Percentiles rank a stretch among this genome's conserved stretches.
These are phyloP conservation scores for Dendrobium nobile DNA, from an alignment of 106 monocot species.

Conservation along the genomic window DNA sequence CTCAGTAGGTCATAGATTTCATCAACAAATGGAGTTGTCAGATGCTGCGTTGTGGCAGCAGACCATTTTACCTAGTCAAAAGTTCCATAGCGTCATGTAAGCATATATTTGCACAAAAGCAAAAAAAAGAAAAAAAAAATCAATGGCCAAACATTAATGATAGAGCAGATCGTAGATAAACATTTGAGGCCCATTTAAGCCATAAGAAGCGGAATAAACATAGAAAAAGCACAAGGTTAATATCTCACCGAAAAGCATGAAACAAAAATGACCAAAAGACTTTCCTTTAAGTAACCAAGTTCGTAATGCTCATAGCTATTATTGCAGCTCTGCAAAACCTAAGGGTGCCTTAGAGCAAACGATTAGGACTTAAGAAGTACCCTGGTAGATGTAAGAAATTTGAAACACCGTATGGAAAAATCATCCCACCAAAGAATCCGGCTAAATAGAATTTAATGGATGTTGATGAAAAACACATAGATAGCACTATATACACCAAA, in stretches of 20 bases:
- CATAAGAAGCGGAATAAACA: neutral
- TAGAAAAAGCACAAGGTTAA: neutral
- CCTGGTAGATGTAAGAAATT: no score
- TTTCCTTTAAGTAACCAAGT: neutral
- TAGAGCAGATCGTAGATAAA: neutral
- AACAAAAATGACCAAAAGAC: neutral
- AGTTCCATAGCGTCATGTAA: neutral
- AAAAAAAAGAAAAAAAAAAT: no score
- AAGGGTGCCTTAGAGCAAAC: neutral
- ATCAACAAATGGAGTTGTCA: slow-evolving; percentile 92
- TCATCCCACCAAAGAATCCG: neutral
- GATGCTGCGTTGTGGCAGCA: slow-evolving; percentile 69
- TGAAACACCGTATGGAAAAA: neutral
- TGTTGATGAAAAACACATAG: neutral
- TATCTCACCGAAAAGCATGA: neutral
- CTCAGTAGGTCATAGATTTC: slow-evolving; percentile 79
- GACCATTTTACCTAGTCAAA: slow-evolving; percentile 84
- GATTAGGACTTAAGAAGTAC: neutral
- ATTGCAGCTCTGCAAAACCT: neutral
- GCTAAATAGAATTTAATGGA: neutral
- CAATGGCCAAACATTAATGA: neutral
- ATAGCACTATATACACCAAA: no score
- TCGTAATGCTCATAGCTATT: neutral
- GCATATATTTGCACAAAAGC: neutral
- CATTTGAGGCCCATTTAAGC: neutral